A percentile compares a stretch with the other conserved stretches of the same genome.
Conservation (phyloP, 352 stramenopile genomes). For the Globisporangium alternatum region DNA sequence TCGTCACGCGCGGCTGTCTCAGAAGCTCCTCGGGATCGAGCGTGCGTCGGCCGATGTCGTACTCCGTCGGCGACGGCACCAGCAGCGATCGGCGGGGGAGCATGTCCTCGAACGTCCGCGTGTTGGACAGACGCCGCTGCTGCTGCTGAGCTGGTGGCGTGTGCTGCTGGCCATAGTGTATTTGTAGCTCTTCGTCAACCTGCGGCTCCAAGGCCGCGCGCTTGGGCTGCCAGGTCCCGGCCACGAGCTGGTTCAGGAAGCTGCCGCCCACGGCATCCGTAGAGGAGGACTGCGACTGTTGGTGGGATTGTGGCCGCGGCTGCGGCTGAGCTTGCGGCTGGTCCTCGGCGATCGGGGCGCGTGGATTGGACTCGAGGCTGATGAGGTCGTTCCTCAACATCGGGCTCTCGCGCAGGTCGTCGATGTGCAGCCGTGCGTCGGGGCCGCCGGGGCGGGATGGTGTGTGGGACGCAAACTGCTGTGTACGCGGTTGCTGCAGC, state of each 20-base stretch:
- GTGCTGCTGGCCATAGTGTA: neutral
- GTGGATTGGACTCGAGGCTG: neutral
- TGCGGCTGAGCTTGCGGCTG: neutral
- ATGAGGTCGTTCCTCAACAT: neutral
- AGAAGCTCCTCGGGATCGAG: slow-evolving; percentile 25
- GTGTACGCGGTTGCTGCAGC: neutral
- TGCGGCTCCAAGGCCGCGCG: neutral
- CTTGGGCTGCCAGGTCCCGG: slow-evolving; percentile 1
- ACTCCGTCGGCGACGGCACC: slow-evolving; percentile 18
- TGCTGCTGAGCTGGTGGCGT: neutral
- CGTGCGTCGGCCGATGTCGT: slow-evolving; percentile 22
- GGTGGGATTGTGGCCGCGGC: neutral
- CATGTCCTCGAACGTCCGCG: slow-evolving; percentile 24
- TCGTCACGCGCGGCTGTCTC: slow-evolving; percentile 19
- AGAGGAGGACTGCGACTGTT: slow-evolving; percentile 1
- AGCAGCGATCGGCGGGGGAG: slow-evolving; percentile 34
- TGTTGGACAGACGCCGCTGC: neutral
- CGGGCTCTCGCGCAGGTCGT: slow-evolving; percentile 12
- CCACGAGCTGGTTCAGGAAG: slow-evolving; percentile 7
- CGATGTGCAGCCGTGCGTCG: slow-evolving; percentile 11
- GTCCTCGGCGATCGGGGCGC: neutral
- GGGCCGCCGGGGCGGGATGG: neutral
- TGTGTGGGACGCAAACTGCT: neutral
- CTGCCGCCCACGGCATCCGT: neutral
- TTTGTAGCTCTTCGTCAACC: neutral